These are phyloP conservation scores for Cryptococcus jaspeensis DNA, from an alignment of 1,284 basidiomycete species.

Conservation along the genomic window DNA sequence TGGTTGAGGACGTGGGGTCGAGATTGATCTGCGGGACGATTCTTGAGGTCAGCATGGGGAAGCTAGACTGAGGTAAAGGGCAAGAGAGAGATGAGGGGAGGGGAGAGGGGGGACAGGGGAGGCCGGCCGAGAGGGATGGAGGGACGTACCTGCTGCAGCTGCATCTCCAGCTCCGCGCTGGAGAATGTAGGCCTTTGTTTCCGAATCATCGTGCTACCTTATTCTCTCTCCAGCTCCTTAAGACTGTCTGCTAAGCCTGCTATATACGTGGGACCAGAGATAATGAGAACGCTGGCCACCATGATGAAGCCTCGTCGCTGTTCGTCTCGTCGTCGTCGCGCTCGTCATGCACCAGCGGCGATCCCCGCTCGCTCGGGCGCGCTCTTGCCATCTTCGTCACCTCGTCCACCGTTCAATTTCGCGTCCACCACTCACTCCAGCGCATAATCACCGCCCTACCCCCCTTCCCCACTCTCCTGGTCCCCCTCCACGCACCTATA, in stretches of 20 bases:
- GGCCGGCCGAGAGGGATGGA: not conserved
- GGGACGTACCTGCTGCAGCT: slow-evolving; percentile 47
- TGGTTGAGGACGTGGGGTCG: slow-evolving; percentile 38
- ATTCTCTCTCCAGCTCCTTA: not conserved
- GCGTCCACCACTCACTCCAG: not conserved
- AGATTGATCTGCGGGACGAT: slow-evolving; percentile 39
- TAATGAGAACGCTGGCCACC: no score
- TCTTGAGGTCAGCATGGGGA: no score
- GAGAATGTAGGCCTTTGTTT: slow-evolving; percentile 47
- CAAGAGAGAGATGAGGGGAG: not conserved
- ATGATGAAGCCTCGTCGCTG: no score
- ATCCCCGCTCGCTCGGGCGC: not conserved
- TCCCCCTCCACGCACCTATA: not conserved
- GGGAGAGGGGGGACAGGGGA: not conserved
- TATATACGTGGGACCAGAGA: no score
- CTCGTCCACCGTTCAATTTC: not conserved
- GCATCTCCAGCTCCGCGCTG: slow-evolving; percentile 50
- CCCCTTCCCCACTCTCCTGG: not conserved
- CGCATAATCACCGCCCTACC: not conserved
- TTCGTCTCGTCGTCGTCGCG: no score
- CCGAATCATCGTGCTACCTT: slow-evolving; percentile 33
- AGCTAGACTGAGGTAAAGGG: no score
- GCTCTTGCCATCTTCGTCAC: not conserved
- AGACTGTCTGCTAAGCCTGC: no score
- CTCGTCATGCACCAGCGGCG: not conserved